These are phyloP conservation scores for Fusarium sp. DNA, from an alignment of 2,329 filamentous ascomycete species.

Conservation along the genomic window DNA sequence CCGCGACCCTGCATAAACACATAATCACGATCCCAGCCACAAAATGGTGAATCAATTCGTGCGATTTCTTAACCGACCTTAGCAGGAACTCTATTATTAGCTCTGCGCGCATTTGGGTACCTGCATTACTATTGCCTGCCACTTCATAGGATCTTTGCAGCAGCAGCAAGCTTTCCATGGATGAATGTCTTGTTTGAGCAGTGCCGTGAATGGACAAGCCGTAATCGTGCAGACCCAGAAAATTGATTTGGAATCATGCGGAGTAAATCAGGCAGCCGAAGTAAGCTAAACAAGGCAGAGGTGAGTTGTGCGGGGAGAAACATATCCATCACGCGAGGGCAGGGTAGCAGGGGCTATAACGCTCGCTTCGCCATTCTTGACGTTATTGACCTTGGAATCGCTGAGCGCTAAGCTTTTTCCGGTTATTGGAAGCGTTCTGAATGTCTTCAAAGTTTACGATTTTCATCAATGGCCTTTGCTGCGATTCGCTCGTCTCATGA, in stretches of 20 bases:
- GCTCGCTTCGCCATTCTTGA: constrained; percentile 13
- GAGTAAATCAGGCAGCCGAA: neutral
- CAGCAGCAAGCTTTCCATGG: neutral
- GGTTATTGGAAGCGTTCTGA: neutral
- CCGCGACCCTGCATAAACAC: constrained; percentile 9
- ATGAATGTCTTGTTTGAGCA: neutral
- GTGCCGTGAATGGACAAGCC: neutral
- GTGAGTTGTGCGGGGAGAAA: constrained; percentile 1
- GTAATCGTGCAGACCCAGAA: neutral
- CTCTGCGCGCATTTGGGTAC: constrained; percentile 6
- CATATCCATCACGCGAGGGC: neutral
- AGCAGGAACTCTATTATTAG: constrained; percentile 20
- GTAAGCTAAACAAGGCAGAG: neutral
- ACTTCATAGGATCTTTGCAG: neutral
- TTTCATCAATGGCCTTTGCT: neutral
- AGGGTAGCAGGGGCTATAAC: neutral
- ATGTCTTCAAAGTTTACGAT: neutral
- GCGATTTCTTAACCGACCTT: neutral
- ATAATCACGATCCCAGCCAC: neutral
- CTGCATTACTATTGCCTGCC: constrained; percentile 11
- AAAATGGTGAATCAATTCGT: constrained; percentile 3
- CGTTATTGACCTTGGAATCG: neutral
- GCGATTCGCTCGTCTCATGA: neutral
- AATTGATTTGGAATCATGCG: constrained; percentile 23
- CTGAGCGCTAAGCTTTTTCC: neutral